Evolutionary conservation across 2,329 filamentous ascomycete species (phyloP), one percentile per base, ranked within the genome.

Genomic region (Amauroascus niger): DNA sequence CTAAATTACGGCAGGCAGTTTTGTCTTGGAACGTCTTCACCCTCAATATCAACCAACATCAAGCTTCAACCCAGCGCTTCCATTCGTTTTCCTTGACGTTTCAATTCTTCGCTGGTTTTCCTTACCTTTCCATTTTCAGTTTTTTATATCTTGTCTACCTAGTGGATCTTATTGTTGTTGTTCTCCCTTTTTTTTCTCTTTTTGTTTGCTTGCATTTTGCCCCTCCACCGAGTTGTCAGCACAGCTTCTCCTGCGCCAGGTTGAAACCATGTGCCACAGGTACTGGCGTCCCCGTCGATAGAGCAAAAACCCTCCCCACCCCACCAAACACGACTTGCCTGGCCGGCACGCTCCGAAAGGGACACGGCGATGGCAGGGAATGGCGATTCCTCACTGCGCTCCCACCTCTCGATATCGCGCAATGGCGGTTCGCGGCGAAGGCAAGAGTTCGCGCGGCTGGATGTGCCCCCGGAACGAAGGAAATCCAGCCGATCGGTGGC

Each of bases 401-500:
- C 47, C 39, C 55, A 54, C 35, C 35, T 50, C n/a, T 52, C 52
- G 43, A 35, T 49, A 16, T 32, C 50, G 14, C 47, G 30, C 28
- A 45, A 40, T 44, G 54, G 51, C 18, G 50, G 56, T 26, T 32
- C 54, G 3, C 33, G 55, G 26, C 51, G 50, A 32, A 56, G 43
- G 14, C 50, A 56, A 24, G 57, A 59, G 11, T n/a, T 55, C 20
- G 50, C 46, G 37, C 49, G 54, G 18, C 40, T 55, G 5, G 58
- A 57, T 43, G 40, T 52, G 20, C 52, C 58, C 45, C 49, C 53
- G 26, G 32, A 40, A 16, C 53, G 55, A 35, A 53, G 53, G 30
- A 58, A 54, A 44, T 60, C 58, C n/a, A 55, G 54, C 7, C 57
- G 54, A 16, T 59, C 58, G 1, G 50, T 55, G 16, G 46, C 57